Base-by-base conservation (phyloP, 2,329 filamentous ascomycete genomes). In the Paramyrothecium roridum region DNA sequence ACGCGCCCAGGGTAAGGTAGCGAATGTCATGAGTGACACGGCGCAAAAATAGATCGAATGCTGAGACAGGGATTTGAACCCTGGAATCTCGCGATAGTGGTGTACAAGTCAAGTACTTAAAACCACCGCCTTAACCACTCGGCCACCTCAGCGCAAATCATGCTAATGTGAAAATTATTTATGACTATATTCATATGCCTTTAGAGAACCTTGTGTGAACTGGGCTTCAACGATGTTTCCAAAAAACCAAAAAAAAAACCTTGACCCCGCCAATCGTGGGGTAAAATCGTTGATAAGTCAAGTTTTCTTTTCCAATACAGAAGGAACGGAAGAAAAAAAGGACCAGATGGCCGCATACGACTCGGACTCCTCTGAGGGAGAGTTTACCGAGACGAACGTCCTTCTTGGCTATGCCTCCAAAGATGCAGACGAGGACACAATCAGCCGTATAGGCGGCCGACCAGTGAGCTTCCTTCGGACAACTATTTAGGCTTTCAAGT, bases 371-470 rank as follows among this genome's bases (percentile, higher is more conserved):
- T 89, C 84, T 47, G 87, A 85, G 16, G 82, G 84, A 7, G 81
- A 85, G 49, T 91, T 85, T 58, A 88, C 86, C 19, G 88, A 91
- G 70, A 98, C 95, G 8, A 91, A 89, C 61, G 92, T 97, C 2
- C 83, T 97, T 2, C 82, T 99, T 13, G 95, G 95, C 4, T 99
- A 96, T 71, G 90, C 91, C 3, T 89, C 90, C 2, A 86, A 87
- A 68, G 90, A 96, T 54, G 76, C 85, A 16, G 88, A 87, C 54
- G 87, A 91, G 59, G 93, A 99, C 71, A 82, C 84, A 13, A 88
- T 96, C 67, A 97, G 91, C 72, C 90, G 93, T 62, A 79, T 99
- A 12, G 95, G 95, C 61, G 95, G 95, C 54, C 81, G 79, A 65
- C 91, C 95, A 52, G 93, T 97, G 87, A 64, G 87, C 76, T 22